Conservation (phyloP, 805 yeast genomes). For the Komagataella pastoris region DNA sequence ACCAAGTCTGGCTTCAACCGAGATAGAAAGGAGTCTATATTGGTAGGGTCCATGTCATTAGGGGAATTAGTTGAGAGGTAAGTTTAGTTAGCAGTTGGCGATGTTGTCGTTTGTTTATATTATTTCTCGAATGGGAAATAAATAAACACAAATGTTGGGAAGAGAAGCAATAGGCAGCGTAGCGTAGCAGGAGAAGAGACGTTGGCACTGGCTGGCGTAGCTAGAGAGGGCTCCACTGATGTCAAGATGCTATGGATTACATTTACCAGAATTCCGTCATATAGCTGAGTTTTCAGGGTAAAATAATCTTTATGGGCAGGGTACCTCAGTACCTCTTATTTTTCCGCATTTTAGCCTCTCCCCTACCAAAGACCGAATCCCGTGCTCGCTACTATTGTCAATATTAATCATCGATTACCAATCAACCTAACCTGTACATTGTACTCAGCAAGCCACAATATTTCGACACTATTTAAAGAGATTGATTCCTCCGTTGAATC, state of each 20-base stretch:
- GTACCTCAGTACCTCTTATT: too few species aligned
- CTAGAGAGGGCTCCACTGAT: too few species aligned
- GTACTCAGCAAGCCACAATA: neutral
- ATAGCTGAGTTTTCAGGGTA: too few species aligned
- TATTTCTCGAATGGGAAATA: neutral
- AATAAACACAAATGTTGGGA: neutral
- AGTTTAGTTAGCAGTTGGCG: neutral
- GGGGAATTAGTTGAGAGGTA: neutral
- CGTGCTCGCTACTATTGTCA: neutral
- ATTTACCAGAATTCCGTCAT: too few species aligned
- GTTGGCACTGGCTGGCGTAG: neutral
- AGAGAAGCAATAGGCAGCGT: neutral
- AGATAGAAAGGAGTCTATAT: neutral
- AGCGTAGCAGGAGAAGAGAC: neutral
- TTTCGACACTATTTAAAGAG: neutral
- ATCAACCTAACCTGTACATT: neutral
- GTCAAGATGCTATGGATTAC: too few species aligned
- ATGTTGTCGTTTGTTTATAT: neutral
- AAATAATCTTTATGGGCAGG: too few species aligned
- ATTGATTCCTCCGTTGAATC: neutral
- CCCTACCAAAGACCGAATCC: too few species aligned
- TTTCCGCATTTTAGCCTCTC: too few species aligned
- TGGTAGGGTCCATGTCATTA: neutral
- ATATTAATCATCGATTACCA: neutral
- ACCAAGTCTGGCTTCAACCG: neutral